Evolutionary conservation across 148 eudicot genomes (phyloP), one percentile per base, ranked within the genome.

Genomic region (Camellia sinensis): DNA sequence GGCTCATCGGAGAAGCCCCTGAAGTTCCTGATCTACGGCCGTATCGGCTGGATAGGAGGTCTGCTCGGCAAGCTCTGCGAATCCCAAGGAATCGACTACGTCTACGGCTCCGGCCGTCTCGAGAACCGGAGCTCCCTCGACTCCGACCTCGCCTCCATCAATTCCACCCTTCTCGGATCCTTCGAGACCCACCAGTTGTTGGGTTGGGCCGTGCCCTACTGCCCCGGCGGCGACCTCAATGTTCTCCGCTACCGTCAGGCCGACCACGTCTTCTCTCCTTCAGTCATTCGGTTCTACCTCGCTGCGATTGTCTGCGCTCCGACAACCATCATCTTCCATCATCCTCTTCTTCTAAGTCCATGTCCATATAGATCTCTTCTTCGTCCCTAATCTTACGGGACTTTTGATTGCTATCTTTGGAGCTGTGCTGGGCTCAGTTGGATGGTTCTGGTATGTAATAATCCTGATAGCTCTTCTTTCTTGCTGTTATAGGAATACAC

Each of bases 41-140:
- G 90, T 3, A 93, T 95, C 29, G 97, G 97, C 13, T 93, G 97
- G 97, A 91, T 92, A 66, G 97, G 97, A 21, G 97, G 97, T 19
- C 65, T 89, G 1, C 84, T 92, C 4, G 97, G 97, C 73, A 80
- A 84, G 74, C 90, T 93, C 76, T 93, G 97, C 76, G 85, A 87
- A 17, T 72, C 93, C 53, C 93, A 90, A 70, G 80, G 82, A 60
- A 91, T 93, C 83, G 46, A 76, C 54, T 93, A 81, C 82, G 71
- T 77, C 2, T 93, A 91, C 84, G 97, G 91, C 41, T 85, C 91
- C 57, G 97, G 93, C 41, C 91, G 97, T 3, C 87, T 93, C 7
- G 90, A 93, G 82, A 83, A 90, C 88, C 90, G 95, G 6, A 22
- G 62, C 7, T 85, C 90, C 19, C 73, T 93, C 7, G 88, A 85